Conservation (phyloP, 1,139 yeast species). For the Hansenula lynferdii region DNA sequence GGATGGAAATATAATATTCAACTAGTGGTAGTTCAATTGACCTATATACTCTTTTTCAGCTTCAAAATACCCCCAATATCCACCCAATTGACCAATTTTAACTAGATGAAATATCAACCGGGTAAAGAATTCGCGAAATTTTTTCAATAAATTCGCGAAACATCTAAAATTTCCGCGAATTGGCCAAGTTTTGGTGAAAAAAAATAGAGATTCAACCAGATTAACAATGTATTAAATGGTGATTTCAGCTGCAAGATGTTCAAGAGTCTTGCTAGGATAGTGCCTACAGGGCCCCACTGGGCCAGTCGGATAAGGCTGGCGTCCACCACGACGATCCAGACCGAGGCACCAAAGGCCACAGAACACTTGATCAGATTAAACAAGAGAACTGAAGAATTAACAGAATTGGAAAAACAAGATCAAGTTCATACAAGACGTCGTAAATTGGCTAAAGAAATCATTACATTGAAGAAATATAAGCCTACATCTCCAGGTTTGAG, state of each 20-base stretch:
- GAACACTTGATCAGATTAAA: conserved; percentile 32
- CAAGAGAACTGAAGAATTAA: conserved; percentile 38
- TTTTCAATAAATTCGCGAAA: neutral
- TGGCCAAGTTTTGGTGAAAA: neutral
- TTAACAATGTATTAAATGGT: neutral
- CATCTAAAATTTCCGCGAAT: too few species aligned
- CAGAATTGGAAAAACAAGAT: conserved; percentile 80
- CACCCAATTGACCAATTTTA: neutral
- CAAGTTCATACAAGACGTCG: conserved; percentile 66
- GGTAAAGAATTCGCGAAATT: neutral
- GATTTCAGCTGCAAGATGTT: neutral
- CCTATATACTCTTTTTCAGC: neutral
- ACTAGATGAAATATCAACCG: neutral
- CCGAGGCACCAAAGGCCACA: neutral
- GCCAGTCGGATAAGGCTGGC: neutral
- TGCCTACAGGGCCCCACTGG: neutral
- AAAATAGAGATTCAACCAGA: neutral
- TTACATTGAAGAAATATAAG: conserved; percentile 68
- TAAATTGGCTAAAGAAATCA: conserved; percentile 64
- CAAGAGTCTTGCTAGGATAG: neutral
- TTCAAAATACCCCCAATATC: neutral
- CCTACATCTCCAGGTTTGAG: conserved; percentile 87
- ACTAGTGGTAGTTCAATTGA: neutral
- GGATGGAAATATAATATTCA: too few species aligned
- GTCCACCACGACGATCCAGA: neutral